Percentiles rank a stretch among this genome's conserved stretches.
phyloP scores from a whole-genome alignment of 129 eudicot species.

The Artemisia argyi region DNA sequence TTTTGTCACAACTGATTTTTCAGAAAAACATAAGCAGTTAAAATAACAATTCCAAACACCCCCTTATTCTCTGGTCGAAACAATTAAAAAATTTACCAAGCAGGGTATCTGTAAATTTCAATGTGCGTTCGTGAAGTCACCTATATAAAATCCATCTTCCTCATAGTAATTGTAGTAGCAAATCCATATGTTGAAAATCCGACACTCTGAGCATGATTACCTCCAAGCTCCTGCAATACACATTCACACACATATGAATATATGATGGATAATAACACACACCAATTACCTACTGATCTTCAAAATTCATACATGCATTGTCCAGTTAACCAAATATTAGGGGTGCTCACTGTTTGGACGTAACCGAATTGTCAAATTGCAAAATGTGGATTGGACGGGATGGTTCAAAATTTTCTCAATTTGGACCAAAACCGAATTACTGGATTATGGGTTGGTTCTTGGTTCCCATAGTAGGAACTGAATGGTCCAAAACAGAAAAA shows the following conservation, averaged over 20 bases:
- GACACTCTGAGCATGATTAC: slow-evolving; percentile 97
- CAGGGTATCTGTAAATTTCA: slow-evolving; percentile 88
- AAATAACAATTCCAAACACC: no score
- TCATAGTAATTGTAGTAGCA: slow-evolving; percentile 88
- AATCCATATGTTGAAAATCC: slow-evolving; percentile 98
- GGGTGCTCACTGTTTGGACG: no score
- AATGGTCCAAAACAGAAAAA: no score
- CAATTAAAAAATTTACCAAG: slow-evolving; percentile 51
- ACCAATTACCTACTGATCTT: slow-evolving; percentile 35
- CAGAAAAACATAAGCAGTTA: no score
- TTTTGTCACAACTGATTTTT: no score
- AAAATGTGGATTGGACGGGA: no score
- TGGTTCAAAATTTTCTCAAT: no score
- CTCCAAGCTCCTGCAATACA: slow-evolving; percentile 76
- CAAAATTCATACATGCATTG: slow-evolving; percentile 8
- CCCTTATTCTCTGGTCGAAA: background rate
- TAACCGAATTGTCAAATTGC: no score
- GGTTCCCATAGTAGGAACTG: no score
- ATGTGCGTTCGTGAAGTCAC: slow-evolving; percentile 98
- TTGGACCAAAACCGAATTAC: no score
- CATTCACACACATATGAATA: slow-evolving; percentile 47
- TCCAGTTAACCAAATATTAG: no score
- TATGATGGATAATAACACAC: slow-evolving; percentile 28
- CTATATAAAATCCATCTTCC: slow-evolving; percentile 89
- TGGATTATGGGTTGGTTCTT: no score